Evolutionary conservation across 1,139 yeast species (phyloP).

Genomic region (Meyerozyma sp.): DNA sequence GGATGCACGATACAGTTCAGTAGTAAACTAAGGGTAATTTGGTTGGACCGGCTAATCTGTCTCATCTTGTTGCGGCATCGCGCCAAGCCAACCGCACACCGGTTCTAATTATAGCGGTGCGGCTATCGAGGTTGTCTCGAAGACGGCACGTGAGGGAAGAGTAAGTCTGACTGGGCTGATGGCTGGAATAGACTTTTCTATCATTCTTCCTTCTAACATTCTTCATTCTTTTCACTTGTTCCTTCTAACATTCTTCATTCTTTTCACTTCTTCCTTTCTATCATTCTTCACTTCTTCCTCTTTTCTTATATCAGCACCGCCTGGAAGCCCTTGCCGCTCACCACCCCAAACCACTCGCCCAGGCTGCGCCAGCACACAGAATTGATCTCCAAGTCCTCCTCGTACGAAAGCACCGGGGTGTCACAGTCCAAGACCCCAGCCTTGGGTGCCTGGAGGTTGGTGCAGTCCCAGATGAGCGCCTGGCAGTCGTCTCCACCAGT

Average conservation of each 20-base stretch:
- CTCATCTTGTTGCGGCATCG: neutral
- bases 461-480: constrained; percentile 79
- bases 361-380: constrained; percentile 65
- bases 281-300: neutral
- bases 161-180: too few relatives aligned
- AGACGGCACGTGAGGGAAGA: neutral
- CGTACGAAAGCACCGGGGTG: constrained; percentile 49
- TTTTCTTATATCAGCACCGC: constrained; percentile 39
- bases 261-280: neutral
- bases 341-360: constrained; percentile 81
- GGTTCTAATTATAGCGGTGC: neutral
- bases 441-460: constrained; percentile 14
- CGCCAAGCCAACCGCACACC: neutral
- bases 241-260: neutral
- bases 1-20: too few relatives aligned
- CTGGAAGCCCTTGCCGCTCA: constrained; percentile 76
- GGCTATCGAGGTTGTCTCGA: neutral
- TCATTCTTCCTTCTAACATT: neutral
- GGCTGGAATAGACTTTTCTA: too few relatives aligned
- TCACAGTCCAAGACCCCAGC: constrained; percentile 13
- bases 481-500: constrained; percentile 92
- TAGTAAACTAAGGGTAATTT: too few relatives aligned
- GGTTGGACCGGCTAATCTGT: too few relatives aligned
- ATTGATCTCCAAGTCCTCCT: constrained; percentile 66
- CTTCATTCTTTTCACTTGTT: neutral